These are phyloP conservation scores for Aquanectria penicillioides DNA, from an alignment of 2,329 filamentous ascomycete genomes.

Conservation along the genomic window DNA sequence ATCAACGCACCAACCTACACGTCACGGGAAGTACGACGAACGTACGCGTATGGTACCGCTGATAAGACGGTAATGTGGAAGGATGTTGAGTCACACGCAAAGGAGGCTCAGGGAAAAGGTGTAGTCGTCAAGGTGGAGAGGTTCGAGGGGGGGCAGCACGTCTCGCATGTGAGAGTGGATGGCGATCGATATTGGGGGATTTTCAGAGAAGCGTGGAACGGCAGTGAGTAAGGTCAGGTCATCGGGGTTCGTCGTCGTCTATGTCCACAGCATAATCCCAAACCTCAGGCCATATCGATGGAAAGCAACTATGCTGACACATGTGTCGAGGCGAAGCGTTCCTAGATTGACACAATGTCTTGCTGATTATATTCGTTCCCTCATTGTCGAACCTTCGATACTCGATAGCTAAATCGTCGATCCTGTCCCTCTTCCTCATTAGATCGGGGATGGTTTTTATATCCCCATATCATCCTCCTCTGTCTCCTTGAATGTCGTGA, in stretches of 20 bases:
- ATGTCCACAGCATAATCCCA: too few relatives aligned
- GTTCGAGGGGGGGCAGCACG: slow-evolving; percentile 61
- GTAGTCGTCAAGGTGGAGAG: slow-evolving; percentile 55
- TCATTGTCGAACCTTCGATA: not conserved
- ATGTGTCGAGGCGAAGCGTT: not conserved
- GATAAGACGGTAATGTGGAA: slow-evolving; percentile 58
- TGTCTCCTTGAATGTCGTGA: slow-evolving; percentile 16
- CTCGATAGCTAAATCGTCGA: not conserved
- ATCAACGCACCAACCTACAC: slow-evolving; percentile 49
- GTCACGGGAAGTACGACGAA: slow-evolving; percentile 53
- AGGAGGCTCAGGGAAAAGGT: slow-evolving; percentile 51
- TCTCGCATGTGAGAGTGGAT: slow-evolving; percentile 59
- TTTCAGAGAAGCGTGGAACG: slow-evolving; percentile 58
- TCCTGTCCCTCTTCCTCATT: not conserved
- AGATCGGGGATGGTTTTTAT: not conserved
- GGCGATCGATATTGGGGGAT: slow-evolving; percentile 60
- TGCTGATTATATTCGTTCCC: slow-evolving; percentile 3
- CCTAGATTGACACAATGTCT: not conserved
- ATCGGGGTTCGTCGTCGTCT: not conserved
- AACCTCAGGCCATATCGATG: too few relatives aligned
- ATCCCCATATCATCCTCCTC: not conserved
- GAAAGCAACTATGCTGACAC: not conserved
- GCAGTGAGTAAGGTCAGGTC: not conserved
- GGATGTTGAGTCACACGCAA: slow-evolving; percentile 60
- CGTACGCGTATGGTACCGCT: slow-evolving; percentile 62